A percentile compares a stretch with the other conserved stretches of the same genome.
phyloP scores from a whole-genome alignment of 208 protist genomes.

The Leishmania tropica region DNA sequence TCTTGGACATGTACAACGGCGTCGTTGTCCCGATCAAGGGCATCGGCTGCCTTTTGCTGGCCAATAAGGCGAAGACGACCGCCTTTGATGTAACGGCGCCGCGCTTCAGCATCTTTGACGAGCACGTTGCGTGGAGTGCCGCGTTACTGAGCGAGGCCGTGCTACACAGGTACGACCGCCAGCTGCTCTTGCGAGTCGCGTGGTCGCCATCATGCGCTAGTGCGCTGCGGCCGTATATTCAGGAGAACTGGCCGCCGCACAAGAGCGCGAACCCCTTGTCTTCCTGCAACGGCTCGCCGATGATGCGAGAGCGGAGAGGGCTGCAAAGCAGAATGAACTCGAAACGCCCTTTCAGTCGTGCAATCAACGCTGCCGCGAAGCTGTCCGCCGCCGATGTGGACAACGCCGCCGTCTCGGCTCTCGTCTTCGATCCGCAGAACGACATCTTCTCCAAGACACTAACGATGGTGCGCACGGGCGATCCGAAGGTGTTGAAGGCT shows the following conservation, averaged over 20 bases:
- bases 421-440: slow-evolving; percentile 31
- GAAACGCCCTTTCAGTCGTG: neutral
- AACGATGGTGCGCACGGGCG: slow-evolving; percentile 50
- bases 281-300: neutral
- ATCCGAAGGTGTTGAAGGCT: slow-evolving; percentile 26
- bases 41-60: slow-evolving; percentile 68
- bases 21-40: slow-evolving; percentile 61
- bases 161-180: slow-evolving; percentile 55
- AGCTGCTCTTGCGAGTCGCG: slow-evolving; percentile 46
- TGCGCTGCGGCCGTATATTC: slow-evolving; percentile 31
- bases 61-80: slow-evolving; percentile 43
- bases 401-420: slow-evolving; percentile 21
- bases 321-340: neutral
- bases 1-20: slow-evolving; percentile 43
- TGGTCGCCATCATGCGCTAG: slow-evolving; percentile 37
- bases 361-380: neutral
- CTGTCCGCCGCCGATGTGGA: slow-evolving; percentile 10
- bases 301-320: neutral
- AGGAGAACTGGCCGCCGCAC: neutral
- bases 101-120: slow-evolving; percentile 61
- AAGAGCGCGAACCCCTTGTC: neutral
- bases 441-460: slow-evolving; percentile 36
- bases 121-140: slow-evolving; percentile 72
- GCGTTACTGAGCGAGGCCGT: slow-evolving; percentile 57
- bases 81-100: neutral